Conservation (phyloP, 805 yeast genomes). For the Candida taoyuanica region DNA sequence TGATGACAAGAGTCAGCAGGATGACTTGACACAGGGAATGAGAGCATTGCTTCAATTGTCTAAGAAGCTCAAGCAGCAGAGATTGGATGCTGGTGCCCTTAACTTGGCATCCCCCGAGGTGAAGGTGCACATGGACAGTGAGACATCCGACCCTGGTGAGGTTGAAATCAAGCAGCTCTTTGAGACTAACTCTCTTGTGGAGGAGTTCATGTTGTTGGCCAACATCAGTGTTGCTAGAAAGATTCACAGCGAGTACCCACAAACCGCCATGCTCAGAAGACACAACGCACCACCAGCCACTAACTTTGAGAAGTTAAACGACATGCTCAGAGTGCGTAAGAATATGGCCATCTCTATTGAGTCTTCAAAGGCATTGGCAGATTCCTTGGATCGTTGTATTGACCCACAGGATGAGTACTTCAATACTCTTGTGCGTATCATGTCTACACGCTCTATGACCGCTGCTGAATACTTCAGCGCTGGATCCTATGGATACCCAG, state of each 20-base stretch:
- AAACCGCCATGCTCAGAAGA: constrained; percentile 96
- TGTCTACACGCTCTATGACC: constrained; percentile 99
- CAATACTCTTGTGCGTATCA: constrained; percentile 87
- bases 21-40: constrained; percentile 87
- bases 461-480: constrained; percentile 97
- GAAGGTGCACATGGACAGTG: constrained; percentile 94
- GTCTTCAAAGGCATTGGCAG: constrained; percentile 87
- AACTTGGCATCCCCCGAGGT: constrained; percentile 98
- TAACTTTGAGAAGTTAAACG: constrained; percentile 84
- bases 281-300: constrained; percentile 97
- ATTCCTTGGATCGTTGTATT: constrained; percentile 82
- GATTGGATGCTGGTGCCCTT: constrained; percentile 93
- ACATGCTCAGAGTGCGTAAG: constrained; percentile 80
- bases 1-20: constrained; percentile 70
- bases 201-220: constrained; percentile 97
- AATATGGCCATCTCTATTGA: constrained; percentile 72
- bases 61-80: constrained; percentile 73
- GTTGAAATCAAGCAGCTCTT: constrained; percentile 85
- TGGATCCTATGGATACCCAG: constrained; percentile 85
- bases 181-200: constrained; percentile 94
- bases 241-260: constrained; percentile 90
- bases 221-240: constrained; percentile 93
- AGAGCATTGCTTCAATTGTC: constrained; percentile 76
- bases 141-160: constrained; percentile 93
- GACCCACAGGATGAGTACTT: constrained; percentile 85